phyloP scores from a whole-genome alignment of 768 basidiomycete genomes.

The Hericium coralloides region DNA sequence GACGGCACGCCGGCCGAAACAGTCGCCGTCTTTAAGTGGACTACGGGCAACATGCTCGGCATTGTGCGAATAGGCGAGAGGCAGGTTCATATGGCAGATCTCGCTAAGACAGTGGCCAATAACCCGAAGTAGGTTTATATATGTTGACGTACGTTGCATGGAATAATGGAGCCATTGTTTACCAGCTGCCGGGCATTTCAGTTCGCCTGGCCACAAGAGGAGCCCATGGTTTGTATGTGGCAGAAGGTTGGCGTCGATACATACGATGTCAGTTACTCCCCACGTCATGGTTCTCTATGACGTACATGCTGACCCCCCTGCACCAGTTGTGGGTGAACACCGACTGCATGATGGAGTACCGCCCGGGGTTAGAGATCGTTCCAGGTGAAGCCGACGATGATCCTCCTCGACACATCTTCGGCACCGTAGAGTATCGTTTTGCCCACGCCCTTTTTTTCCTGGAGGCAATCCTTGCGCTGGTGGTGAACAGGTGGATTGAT shows the following conservation, averaged over 20 bases:
- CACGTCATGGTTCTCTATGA: background rate
- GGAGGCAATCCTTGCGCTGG: slow-evolving; percentile 55
- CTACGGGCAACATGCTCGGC: background rate
- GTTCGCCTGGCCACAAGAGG: background rate
- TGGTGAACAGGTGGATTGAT: slow-evolving; percentile 72
- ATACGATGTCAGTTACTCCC: background rate
- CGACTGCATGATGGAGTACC: background rate
- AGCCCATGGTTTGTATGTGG: background rate
- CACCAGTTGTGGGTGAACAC: background rate
- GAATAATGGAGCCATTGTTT: too few relatives aligned
- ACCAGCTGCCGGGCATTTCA: too few relatives aligned
- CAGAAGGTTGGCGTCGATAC: background rate
- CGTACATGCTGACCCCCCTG: background rate
- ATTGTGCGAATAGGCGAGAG: background rate
- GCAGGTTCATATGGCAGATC: background rate
- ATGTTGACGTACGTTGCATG: too few relatives aligned
- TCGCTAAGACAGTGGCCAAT: background rate
- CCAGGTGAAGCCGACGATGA: background rate
- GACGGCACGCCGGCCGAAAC: too few relatives aligned
- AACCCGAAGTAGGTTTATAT: too few relatives aligned
- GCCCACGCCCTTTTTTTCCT: slow-evolving; percentile 49
- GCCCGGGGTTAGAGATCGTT: background rate
- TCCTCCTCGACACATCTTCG: slow-evolving; percentile 50
- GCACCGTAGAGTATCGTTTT: slow-evolving; percentile 56
- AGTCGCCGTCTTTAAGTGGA: too few relatives aligned